Conservation (phyloP, 1,139 yeast species). For the Geotrichum australiense region DNA sequence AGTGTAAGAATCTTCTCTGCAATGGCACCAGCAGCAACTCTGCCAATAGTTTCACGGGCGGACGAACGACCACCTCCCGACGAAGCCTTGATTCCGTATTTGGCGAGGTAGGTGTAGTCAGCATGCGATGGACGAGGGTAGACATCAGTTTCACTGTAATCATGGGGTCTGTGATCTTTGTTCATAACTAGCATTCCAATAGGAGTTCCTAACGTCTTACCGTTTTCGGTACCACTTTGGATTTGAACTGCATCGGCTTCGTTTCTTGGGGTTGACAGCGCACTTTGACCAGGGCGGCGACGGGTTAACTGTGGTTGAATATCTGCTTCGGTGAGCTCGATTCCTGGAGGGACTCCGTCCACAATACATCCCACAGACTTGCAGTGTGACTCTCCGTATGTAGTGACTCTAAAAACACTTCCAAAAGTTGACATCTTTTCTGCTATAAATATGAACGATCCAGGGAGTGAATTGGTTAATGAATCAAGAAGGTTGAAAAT, state of each 20-base stretch:
- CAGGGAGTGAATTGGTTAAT: conserved; percentile 1
- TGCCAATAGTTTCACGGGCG: conserved; percentile 96
- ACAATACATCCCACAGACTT: conserved; percentile 98
- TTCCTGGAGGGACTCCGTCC: conserved; percentile 96
- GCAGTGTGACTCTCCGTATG: conserved; percentile 98
- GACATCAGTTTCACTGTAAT: conserved; percentile 87
- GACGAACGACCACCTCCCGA: conserved; percentile 97
- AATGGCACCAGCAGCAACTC: conserved; percentile 98
- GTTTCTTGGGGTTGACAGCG: conserved; percentile 85
- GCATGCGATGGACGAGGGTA: conserved; percentile 99
- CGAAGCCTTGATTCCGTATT: conserved; percentile 87
- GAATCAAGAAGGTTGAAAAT: not conserved
- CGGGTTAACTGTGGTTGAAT: conserved; percentile 93
- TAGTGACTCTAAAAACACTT: conserved; percentile 63
- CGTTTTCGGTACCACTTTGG: conserved; percentile 91
- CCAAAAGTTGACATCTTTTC: conserved; percentile 65
- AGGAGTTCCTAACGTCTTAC: conserved; percentile 89
- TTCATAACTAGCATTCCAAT: conserved; percentile 88
- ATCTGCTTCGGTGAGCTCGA: conserved; percentile 75
- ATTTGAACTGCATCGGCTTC: conserved; percentile 90
- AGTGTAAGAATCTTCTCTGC: conserved; percentile 83
- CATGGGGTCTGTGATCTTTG: conserved; percentile 95
- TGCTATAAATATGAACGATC: not conserved
- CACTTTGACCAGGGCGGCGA: conserved; percentile 96
- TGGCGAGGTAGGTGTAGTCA: conserved; percentile 83